Conservation (phyloP, 768 basidiomycete species). For the Mycena indigotica region DNA sequence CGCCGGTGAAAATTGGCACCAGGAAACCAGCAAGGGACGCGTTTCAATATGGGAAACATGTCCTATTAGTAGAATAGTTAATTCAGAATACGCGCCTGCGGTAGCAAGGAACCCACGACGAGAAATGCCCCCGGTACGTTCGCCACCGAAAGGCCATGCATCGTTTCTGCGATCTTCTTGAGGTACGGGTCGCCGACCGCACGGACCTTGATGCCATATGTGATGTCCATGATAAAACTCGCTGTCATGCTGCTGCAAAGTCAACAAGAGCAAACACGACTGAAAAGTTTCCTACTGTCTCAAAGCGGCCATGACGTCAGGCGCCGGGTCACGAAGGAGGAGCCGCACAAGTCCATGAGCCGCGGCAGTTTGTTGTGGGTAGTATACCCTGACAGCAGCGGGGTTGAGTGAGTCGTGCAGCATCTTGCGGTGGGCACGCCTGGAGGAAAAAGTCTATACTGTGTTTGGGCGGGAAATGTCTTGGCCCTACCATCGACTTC, state of each 20-base stretch:
- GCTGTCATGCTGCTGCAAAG: constrained; percentile 25
- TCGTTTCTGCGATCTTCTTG: constrained; percentile 25
- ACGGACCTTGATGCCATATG: constrained; percentile 32
- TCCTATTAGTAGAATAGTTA: neutral
- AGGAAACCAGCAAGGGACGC: constrained; percentile 44
- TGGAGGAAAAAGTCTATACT: constrained; percentile 4
- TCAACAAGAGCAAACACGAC: neutral
- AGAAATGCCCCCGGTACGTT: constrained; percentile 33
- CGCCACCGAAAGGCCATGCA: constrained; percentile 25
- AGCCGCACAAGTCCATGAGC: constrained; percentile 27
- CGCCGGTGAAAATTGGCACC: constrained; percentile 46
- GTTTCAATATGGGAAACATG: constrained; percentile 20
- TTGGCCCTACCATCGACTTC: neutral
- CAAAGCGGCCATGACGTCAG: constrained; percentile 29
- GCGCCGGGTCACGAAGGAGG: constrained; percentile 26
- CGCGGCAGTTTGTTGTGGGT: constrained; percentile 25
- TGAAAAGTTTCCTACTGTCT: constrained; percentile 26
- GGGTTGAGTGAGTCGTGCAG: constrained; percentile 29
- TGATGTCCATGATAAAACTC: constrained; percentile 24
- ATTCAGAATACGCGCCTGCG: constrained; percentile 4
- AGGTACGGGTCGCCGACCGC: constrained; percentile 29
- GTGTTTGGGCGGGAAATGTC: neutral
- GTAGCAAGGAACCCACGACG: constrained; percentile 28
- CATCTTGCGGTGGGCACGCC: constrained; percentile 29
- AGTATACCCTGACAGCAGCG: constrained; percentile 19